phyloP scores from a whole-genome alignment of 2,329 filamentous ascomycete genomes.

The Microdochium paspali region DNA sequence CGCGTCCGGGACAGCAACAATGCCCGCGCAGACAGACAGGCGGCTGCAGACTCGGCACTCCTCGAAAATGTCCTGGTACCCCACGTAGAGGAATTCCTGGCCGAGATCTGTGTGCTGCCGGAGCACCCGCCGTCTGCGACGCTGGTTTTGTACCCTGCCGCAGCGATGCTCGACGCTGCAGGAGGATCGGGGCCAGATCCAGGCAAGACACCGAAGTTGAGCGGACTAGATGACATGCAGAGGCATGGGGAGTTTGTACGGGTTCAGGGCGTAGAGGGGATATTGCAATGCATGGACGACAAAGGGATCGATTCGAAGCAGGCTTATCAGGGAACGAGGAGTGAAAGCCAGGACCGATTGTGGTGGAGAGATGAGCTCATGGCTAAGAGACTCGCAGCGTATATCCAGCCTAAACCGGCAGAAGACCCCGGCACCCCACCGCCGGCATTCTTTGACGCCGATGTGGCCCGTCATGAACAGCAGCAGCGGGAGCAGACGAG shows the following conservation, averaged over 20 bases:
- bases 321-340: background rate
- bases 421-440: background rate
- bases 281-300: no score
- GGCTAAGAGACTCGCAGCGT: constrained; percentile 32
- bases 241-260: constrained; percentile 15
- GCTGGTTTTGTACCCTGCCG: constrained; percentile 33
- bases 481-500: background rate
- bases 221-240: constrained; percentile 17
- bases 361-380: constrained; percentile 40
- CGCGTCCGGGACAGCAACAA: constrained; percentile 25
- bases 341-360: constrained; percentile 11
- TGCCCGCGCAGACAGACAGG: constrained; percentile 21
- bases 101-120: constrained; percentile 22
- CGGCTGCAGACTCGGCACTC: constrained; percentile 24
- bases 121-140: constrained; percentile 25
- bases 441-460: background rate
- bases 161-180: constrained; percentile 29
- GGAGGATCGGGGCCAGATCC: constrained; percentile 17
- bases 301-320: background rate
- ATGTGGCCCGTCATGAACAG: background rate
- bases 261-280: constrained; percentile 9
- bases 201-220: constrained; percentile 11
- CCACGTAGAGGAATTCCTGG: constrained; percentile 30
- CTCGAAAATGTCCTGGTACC: constrained; percentile 29
- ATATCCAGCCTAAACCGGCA: constrained; percentile 26